A percentile compares a stretch with the other conserved stretches of the same genome.
Evolutionary conservation across 176 grass and related monocot genomes (phyloP).

Genomic region (Juncus inflexus): DNA sequence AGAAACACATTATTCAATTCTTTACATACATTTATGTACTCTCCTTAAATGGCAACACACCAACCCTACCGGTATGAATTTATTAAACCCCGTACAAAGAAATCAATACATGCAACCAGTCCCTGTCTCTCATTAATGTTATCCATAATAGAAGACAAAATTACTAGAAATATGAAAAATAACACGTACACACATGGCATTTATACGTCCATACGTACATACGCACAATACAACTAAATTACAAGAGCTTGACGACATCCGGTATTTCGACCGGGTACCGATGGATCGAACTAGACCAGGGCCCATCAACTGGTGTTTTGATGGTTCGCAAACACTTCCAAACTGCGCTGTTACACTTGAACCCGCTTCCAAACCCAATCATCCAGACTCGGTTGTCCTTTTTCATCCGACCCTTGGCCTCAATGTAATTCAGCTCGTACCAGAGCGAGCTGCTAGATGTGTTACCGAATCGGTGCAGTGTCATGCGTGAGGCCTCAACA

Average conservation of each 20-base stretch:
- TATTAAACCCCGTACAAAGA: too few species aligned
- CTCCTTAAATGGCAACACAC: too few species aligned
- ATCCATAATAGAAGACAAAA: too few species aligned
- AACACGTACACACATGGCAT: background rate
- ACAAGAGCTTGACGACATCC: slow-evolving; percentile 49
- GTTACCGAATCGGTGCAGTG: slow-evolving; percentile 76
- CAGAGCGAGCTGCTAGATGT: slow-evolving; percentile 56
- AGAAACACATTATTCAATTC: too few species aligned
- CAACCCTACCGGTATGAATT: too few species aligned
- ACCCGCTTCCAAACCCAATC: slow-evolving; percentile 67
- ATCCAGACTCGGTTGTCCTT: slow-evolving; percentile 50
- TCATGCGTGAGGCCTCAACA: slow-evolving; percentile 69
- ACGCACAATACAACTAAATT: too few species aligned
- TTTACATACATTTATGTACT: too few species aligned
- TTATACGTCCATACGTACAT: background rate
- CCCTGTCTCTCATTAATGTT: too few species aligned
- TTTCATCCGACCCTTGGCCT: slow-evolving; percentile 54
- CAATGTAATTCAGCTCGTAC: slow-evolving; percentile 68
- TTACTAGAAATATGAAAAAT: background rate
- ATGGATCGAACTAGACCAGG: slow-evolving; percentile 43
- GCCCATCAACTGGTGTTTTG: slow-evolving; percentile 30
- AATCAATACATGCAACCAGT: too few species aligned
- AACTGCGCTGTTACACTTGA: slow-evolving; percentile 89
- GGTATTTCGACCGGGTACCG: slow-evolving; percentile 54
- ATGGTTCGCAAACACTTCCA: slow-evolving; percentile 60